Evolutionary conservation across 116 monocot species (phyloP), one percentile per base, ranked within the genome.

Genomic region (Papilionanthe hybrid): DNA sequence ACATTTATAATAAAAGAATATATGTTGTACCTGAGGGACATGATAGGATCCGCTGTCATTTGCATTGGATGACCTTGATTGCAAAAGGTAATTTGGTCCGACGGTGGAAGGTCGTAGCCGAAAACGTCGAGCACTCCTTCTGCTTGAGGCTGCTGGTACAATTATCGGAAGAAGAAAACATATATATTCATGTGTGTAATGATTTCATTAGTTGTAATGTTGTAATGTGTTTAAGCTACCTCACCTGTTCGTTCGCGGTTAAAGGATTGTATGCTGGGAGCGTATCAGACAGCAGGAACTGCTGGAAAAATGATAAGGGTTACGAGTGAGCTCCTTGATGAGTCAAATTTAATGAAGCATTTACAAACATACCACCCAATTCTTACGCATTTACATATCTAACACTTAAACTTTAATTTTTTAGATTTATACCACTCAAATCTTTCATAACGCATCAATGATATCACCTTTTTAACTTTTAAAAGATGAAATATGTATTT

Each of bases 251-350:
- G 83, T 22, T 56, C 3, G 87, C 66, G 1, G 78, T 45, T 0
- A 84, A 81, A 8, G 84, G 81, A 42, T 91, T 89, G 65, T 78
- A 93, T 2, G 89, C 66, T 0, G 86, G 69, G 7, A 91, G 71
- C 53, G 84, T 83, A 77, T 75, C 85, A 22, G 81, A 75, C 49
- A 87, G 43, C 79, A 93, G 80, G 78, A 82, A 89, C 32, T 32
- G 32, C 32, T 32, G 2, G 32, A 32, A 32, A n/a, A 32, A 32
- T 32, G 32, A 32, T 32, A 32, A 32, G 32, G 32, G 0, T 32
- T 32, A 32, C 3, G 32, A 32, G 32, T 32, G 2, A 32, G 32
- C 32, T 32, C 32, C 0, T 3, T 32, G 32, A 32, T 32, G 32
- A 3, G 32, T 32, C 32, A 32, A 32, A 32, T 32, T 32, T 32